Evolutionary conservation across 2,329 filamentous ascomycete species (phyloP).

Genomic region (Aspergillus neotritici): DNA sequence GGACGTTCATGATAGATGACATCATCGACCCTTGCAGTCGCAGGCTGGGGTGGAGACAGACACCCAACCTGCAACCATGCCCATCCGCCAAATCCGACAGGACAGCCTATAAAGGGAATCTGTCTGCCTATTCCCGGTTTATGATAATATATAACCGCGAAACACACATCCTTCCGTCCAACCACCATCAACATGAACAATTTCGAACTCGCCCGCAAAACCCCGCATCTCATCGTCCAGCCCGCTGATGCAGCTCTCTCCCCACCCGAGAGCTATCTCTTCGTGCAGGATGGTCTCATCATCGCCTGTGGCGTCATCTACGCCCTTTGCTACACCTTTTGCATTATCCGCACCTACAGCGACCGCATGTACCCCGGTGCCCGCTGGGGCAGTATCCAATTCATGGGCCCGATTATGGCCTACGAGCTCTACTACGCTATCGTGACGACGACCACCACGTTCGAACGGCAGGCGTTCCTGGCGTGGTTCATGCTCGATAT

Average conservation of each 20-base stretch:
- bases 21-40: too few relatives aligned
- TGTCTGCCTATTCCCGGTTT: too few relatives aligned
- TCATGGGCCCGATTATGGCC: slow-evolving; percentile 14
- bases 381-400: slow-evolving; percentile 6
- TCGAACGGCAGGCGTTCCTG: slow-evolving; percentile 13
- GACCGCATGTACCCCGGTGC: slow-evolving; percentile 12
- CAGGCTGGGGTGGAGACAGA: too few relatives aligned
- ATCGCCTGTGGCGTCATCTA: slow-evolving; percentile 17
- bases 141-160: too few relatives aligned
- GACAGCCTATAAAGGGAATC: too few relatives aligned
- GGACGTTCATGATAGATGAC: background rate
- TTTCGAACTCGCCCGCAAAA: slow-evolving; percentile 8
- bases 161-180: too few relatives aligned
- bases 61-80: too few relatives aligned
- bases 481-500: slow-evolving; percentile 16
- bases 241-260: slow-evolving; percentile 10
- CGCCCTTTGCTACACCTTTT: slow-evolving; percentile 16
- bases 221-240: slow-evolving; percentile 16
- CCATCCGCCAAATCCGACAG: too few relatives aligned
- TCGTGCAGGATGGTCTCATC: slow-evolving; percentile 18
- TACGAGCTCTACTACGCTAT: slow-evolving; percentile 18
- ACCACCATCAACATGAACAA: slow-evolving; percentile 2
- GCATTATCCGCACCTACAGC: slow-evolving; percentile 9
- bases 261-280: slow-evolving; percentile 18
- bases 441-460: slow-evolving; percentile 9